Percentiles rank a stretch among this genome's conserved stretches.
Conservation (phyloP, 495 filamentous ascomycete species). For the Alectoria sarmentosa region DNA sequence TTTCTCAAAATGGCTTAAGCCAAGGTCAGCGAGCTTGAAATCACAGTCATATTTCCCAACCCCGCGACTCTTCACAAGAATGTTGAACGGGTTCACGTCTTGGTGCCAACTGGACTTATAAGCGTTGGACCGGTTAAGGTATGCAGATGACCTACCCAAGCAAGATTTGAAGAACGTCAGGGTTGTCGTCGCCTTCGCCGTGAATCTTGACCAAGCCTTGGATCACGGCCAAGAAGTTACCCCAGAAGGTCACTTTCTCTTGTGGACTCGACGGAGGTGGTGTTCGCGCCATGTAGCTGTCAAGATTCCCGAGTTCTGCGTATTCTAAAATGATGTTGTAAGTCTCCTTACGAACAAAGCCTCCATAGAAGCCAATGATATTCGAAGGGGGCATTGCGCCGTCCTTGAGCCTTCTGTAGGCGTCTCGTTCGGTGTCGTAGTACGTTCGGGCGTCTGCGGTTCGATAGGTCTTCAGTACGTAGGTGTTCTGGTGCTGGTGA, state of each 20-base stretch:
- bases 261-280: constrained; percentile 26
- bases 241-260: not conserved
- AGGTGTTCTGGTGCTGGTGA: constrained; percentile 25
- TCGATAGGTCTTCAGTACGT: constrained; percentile 38
- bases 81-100: constrained; percentile 37
- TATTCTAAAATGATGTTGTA: constrained; percentile 43
- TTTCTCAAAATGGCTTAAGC: constrained; percentile 30
- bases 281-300: constrained; percentile 32
- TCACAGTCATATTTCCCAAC: constrained; percentile 30
- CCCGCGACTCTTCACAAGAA: constrained; percentile 31
- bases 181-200: constrained; percentile 5
- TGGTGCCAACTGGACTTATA: constrained; percentile 31
- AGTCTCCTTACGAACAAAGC: constrained; percentile 32
- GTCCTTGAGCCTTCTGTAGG: constrained; percentile 31
- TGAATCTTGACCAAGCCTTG: constrained; percentile 36
- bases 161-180: not conserved
- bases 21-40: constrained; percentile 38
- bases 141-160: constrained; percentile 16
- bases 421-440: constrained; percentile 33
- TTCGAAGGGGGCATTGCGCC: constrained; percentile 20
- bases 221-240: not conserved
- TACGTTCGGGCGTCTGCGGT: constrained; percentile 25
- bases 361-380: constrained; percentile 40
- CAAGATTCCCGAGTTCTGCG: constrained; percentile 38
- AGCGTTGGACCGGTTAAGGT: not conserved